Percentiles rank a stretch among this genome's conserved stretches.
phyloP scores from a whole-genome alignment of 176 grass and related monocot species.

The Aegilops longissima region DNA sequence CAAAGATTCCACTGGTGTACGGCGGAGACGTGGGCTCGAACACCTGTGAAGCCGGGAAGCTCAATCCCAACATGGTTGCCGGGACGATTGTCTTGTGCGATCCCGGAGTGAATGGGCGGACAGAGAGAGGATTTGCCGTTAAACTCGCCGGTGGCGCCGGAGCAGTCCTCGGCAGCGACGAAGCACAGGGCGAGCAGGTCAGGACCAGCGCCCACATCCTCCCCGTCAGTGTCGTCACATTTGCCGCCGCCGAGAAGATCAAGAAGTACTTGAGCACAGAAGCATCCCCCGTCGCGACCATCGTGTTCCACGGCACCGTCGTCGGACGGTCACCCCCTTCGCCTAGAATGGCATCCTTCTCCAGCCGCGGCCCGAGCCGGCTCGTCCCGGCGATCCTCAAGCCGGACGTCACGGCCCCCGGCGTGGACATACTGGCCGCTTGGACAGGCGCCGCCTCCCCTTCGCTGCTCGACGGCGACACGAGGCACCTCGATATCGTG shows the following conservation, averaged over 20 bases:
- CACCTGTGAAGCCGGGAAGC: too few species aligned
- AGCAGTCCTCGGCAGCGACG: slow-evolving; percentile 5
- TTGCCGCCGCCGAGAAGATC: not conserved
- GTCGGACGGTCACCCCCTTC: slow-evolving; percentile 2
- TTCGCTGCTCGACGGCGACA: slow-evolving; percentile 19
- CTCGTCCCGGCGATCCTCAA: slow-evolving; percentile 46
- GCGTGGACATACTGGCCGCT: slow-evolving; percentile 56
- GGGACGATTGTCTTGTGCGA: slow-evolving; percentile 15
- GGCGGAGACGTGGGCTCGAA: too few species aligned
- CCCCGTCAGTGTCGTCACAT: slow-evolving; percentile 10
- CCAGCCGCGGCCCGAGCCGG: slow-evolving; percentile 41
- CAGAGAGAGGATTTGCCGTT: slow-evolving; percentile 38
- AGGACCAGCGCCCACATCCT: not conserved
- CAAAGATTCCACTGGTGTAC: too few species aligned
- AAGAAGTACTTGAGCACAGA: not conserved
- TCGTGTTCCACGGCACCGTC: slow-evolving; percentile 32
- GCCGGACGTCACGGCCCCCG: slow-evolving; percentile 54
- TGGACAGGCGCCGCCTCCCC: slow-evolving; percentile 41
- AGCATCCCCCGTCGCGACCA: not conserved
- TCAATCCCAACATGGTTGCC: too few species aligned
- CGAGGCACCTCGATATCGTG: slow-evolving; percentile 47
- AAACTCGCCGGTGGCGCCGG: slow-evolving; percentile 39
- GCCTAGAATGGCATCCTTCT: slow-evolving; percentile 51
- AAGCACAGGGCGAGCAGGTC: slow-evolving; percentile 20
- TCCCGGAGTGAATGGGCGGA: not conserved